Evolutionary conservation across 805 yeast species (phyloP).

Genomic region (Soucietia sequanensis): DNA sequence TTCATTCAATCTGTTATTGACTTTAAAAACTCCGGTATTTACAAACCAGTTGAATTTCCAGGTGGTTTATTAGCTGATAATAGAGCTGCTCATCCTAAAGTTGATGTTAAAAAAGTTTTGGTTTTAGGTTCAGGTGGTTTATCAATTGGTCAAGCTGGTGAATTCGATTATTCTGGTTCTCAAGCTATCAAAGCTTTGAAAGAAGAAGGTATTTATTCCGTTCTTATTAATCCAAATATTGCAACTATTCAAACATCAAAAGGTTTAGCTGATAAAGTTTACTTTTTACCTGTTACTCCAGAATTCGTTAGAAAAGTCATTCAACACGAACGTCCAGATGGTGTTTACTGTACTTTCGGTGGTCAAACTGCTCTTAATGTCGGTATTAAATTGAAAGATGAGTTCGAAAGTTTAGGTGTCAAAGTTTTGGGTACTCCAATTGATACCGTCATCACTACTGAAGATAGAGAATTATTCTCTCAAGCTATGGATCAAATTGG

Average conservation of each 20-base stretch:
- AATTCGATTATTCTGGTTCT: slow-evolving; percentile 97
- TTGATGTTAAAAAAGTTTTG: slow-evolving; percentile 84
- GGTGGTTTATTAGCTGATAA: slow-evolving; percentile 81
- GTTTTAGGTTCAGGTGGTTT: slow-evolving; percentile 98
- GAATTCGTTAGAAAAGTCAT: slow-evolving; percentile 96
- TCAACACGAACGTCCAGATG: slow-evolving; percentile 93
- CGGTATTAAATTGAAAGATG: slow-evolving; percentile 94
- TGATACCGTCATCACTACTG: slow-evolving; percentile 94
- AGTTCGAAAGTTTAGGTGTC: slow-evolving; percentile 87
- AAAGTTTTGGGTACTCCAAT: slow-evolving; percentile 95
- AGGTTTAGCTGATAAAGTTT: slow-evolving; percentile 97
- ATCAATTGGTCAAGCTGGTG: slow-evolving; percentile 99
- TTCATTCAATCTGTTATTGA: slow-evolving; percentile 81
- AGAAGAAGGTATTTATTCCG: slow-evolving; percentile 96
- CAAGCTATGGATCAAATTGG: slow-evolving; percentile 91
- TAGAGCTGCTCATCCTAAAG: slow-evolving; percentile 71
- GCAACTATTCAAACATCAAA: slow-evolving; percentile 98
- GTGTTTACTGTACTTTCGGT: slow-evolving; percentile 95
- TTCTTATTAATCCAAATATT: slow-evolving; percentile 94
- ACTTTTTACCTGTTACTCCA: slow-evolving; percentile 95
- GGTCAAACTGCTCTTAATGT: slow-evolving; percentile 98
- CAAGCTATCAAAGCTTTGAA: slow-evolving; percentile 98
- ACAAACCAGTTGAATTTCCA: slow-evolving; percentile 83
- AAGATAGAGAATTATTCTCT: slow-evolving; percentile 96
- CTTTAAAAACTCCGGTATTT: slow-evolving; percentile 53